Evolutionary conservation across 164 flowering plant species (phyloP), one percentile per base, ranked within the genome.

Genomic region (Santalum album): DNA sequence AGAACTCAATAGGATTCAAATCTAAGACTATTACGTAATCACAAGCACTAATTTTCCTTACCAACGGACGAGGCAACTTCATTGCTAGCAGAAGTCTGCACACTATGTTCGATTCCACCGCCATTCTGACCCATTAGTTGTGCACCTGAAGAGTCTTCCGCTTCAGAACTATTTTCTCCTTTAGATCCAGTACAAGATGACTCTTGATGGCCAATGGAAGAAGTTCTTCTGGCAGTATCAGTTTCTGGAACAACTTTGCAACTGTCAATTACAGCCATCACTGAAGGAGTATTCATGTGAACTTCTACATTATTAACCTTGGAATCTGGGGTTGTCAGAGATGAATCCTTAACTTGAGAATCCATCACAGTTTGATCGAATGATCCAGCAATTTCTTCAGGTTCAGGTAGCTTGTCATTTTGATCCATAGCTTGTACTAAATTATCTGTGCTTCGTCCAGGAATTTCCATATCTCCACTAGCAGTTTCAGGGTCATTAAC

Each of bases 251-350:
- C 57, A 24, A 55, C 35, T 35, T 61, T 67, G 65, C 46, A n/a
- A 48, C 15, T 22, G 21, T 58, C 58, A 51, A 38, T 51, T 39
- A 58, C 27, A 17, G 50, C 40, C 57, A 24, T 46, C 34, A 27
- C 1, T 0, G 51, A 49, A 25, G 48, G 39, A 53, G 43, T 56
- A 29, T 56, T 54, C 40, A 50, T 23, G 18, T 42, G 55, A 5
- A 7, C 36, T 49, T 50, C 60, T 11, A 32, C 49, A 53, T 61
- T 54, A 51, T 17, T 53, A 25, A 7, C 21, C 7, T 50, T 64
- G 57, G 61, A 56, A 50, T 62, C 70, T 59, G 66, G 20, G 21
- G 55, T 29, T 26, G 64, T 29, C 44, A 12, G 12, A 53, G 54
- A 19, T 53, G 44, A 32, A 9, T 59, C 69, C 29, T 26, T 35